Evolutionary conservation across 345 rosid species (phyloP).

Genomic region (Luvunga scandens): DNA sequence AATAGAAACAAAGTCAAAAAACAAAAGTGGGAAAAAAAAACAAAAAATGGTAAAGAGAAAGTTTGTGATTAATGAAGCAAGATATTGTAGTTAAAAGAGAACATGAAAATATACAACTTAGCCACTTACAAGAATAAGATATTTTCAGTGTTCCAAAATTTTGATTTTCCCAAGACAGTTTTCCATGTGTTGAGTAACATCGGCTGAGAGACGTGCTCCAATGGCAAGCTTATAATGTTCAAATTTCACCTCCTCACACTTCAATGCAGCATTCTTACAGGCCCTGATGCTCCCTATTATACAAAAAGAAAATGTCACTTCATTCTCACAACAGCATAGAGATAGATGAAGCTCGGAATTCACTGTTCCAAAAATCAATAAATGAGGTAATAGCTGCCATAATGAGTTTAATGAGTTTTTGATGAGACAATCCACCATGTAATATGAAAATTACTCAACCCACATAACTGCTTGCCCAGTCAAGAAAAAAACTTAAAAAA

Average conservation of each 20-base stretch:
- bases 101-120: too few relatives aligned
- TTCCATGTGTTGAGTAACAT: conserved; percentile 52
- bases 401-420: neutral
- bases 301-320: neutral
- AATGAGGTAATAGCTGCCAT: neutral
- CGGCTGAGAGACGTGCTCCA: conserved; percentile 44
- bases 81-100: neutral
- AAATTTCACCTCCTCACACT: conserved; percentile 75
- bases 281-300: conserved; percentile 56
- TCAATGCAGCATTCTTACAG: conserved; percentile 61
- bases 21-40: too few relatives aligned
- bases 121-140: neutral
- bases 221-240: conserved; percentile 54
- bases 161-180: conserved; percentile 66
- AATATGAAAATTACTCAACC: neutral
- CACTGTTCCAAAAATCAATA: neutral
- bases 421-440: neutral
- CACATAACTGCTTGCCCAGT: neutral
- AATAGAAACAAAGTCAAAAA: neutral
- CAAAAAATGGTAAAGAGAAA: neutral
- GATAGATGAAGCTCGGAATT: neutral
- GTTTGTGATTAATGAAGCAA: neutral
- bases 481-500: neutral
- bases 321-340: neutral
- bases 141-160: conserved; percentile 39